Evolutionary conservation across 1,139 yeast genomes (phyloP), one percentile per base, ranked within the genome.

Genomic region (Lodderomyces pseudojiufengensis): DNA sequence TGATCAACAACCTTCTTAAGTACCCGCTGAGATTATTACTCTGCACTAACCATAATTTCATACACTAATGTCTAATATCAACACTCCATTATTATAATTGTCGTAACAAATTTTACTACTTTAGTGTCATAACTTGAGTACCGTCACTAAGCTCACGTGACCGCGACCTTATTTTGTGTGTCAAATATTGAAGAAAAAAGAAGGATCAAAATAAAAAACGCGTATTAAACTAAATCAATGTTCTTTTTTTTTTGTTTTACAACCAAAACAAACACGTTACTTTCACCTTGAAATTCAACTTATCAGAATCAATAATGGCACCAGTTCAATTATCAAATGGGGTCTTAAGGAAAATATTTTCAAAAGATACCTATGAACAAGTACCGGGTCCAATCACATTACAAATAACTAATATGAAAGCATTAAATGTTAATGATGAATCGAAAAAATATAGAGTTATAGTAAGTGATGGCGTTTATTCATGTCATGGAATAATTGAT

Each of bases 401-500:
- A 8, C 79, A 74, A 49, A 70, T 74, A 21, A 61, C 70, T 24
- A 74, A 75, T 47, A 61, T 70, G 39, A 74, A 67, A 47, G 52
- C 57, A 25, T 52, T 59, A 28, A 69, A 65, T 9, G 63, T 67
- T 36, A 59, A 61, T 27, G 61, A 61, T 43, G 74, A 67, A 13
- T 29, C 20, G 14, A 76, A 76, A 27, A 65, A 79, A 51, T 64
- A 73, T 39, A 65, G 85, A 46, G 62, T 78, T 31, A 63, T 82
- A 61, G 57, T 83, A 37, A 76, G 77, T 36, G 94, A 83, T 58
- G 90, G 92, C 18, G 61, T 59, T 14, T 78, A 70, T 54, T 65
- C 72, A 28, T 67, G 79, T 40, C 85, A 83, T 49, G 85, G 84
- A 1, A 71, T 83, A 35, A 68, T 82, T 47, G 81, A 81, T 49